Conservation (phyloP, 306 rosid genomes). For the Malus sylvestris region DNA sequence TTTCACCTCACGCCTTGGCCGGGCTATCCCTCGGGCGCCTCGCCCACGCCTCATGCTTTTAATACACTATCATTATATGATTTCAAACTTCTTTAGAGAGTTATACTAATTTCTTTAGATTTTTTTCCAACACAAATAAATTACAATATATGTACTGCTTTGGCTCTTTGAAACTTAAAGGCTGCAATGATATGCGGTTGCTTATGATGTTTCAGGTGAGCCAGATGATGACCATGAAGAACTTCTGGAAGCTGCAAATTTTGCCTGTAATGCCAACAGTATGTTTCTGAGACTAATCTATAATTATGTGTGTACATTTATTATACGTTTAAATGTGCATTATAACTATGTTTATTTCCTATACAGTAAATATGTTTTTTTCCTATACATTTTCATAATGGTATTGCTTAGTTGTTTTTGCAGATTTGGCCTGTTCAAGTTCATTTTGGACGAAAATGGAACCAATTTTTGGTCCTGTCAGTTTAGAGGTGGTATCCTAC, state of each 20-base stretch:
- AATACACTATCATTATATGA: neutral
- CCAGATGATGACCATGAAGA: constrained; percentile 67
- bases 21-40: too few species aligned
- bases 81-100: neutral
- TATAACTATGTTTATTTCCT: neutral
- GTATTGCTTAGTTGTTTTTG: constrained; percentile 12
- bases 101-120: neutral
- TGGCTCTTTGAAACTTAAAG: neutral
- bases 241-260: constrained; percentile 60
- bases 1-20: too few species aligned
- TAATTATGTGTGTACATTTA: neutral
- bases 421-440: constrained; percentile 70
- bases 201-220: constrained; percentile 48
- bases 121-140: neutral
- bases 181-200: constrained; percentile 7
- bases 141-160: neutral
- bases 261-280: constrained; percentile 65
- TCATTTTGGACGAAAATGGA: constrained; percentile 80
- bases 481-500: constrained; percentile 38
- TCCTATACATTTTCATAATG: neutral
- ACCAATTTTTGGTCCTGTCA: constrained; percentile 48
- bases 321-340: neutral
- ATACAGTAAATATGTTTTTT: neutral
- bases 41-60: too few species aligned
- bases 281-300: constrained; percentile 32